Base-by-base conservation (phyloP, 345 rosid species). In the Hypericum perforatum region DNA sequence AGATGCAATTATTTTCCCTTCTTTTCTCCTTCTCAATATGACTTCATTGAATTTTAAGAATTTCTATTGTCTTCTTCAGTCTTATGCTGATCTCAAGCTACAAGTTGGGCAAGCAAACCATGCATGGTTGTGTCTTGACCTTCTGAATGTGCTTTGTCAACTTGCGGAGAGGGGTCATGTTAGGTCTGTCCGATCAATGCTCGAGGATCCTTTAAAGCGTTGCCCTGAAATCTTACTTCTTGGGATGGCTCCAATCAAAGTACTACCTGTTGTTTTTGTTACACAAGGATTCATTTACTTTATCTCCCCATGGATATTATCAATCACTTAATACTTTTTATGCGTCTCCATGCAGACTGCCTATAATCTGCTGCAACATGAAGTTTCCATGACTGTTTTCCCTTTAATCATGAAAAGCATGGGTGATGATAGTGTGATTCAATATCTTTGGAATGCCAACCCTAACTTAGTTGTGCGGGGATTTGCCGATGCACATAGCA, bases 61-160 rank as follows among this genome's bases (percentile, higher is more conserved):
- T 61, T 67, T 60, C 62, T 11, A 37, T 16, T 39, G 61, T 41
- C 52, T 62, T 52, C 61, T 69, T 51, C 82, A 92, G 98, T 79
- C 70, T 42, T 78, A 73, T 70, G 58, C 67, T 52, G 98, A 92
- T 68, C 76, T 73, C 61, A 80, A 68, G 67, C 78, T 81, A 67
- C 91, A 80, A 61, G 62, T 63, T 66, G 98, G 82, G 52, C 75
- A 78, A 60, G 67, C 82, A 51, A 85, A 88, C 75, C 83, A 78
- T 61, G 94, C 94, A n/a, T 84, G 94, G 94, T 61, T 84, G 62
- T 88, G 94, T 63, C 85, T 92, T 16, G 98, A 92, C 69, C 94
- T 92, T 63, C 56, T 85, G 60, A 83, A 82, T 50, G 80, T 85
- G 63, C 75, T 92, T 42, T 85, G 98, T 68, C 86, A 92, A 72